Evolutionary conservation across 2,329 filamentous ascomycete species (phyloP).

Genomic region (Zymoseptoria ardabiliae): DNA sequence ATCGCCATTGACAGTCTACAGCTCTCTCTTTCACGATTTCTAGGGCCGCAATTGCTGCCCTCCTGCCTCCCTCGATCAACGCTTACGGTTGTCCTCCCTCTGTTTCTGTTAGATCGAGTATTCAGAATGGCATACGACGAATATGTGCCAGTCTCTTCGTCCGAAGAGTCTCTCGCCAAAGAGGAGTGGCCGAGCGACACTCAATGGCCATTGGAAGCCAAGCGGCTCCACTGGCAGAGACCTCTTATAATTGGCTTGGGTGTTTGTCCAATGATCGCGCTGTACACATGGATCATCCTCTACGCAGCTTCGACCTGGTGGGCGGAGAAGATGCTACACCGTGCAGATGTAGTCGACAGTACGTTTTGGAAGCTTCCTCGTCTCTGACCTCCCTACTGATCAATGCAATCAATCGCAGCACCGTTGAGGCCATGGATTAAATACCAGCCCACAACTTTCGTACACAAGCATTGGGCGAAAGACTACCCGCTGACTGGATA

Average conservation of each 20-base stretch:
- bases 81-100: neutral
- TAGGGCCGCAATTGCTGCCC: too few species aligned
- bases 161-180: neutral
- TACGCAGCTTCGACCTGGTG: neutral
- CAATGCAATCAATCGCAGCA: neutral
- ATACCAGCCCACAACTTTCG: neutral
- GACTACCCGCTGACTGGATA: neutral
- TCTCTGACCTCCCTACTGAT: neutral
- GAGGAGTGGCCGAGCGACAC: neutral
- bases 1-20: too few species aligned
- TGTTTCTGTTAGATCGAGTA: neutral
- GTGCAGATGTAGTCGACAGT: neutral
- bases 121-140: neutral
- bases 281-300: neutral
- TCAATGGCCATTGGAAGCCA: neutral
- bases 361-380: neutral
- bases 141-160: neutral
- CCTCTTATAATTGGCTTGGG: neutral
- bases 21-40: too few species aligned
- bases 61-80: too few species aligned
- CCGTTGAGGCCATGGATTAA: neutral
- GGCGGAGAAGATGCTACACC: neutral
- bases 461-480: constrained; percentile 1
- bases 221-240: neutral
- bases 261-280: neutral